Evolutionary conservation across 2,329 filamentous ascomycete species (phyloP).

Genomic region (Trichoderma lentiforme): DNA sequence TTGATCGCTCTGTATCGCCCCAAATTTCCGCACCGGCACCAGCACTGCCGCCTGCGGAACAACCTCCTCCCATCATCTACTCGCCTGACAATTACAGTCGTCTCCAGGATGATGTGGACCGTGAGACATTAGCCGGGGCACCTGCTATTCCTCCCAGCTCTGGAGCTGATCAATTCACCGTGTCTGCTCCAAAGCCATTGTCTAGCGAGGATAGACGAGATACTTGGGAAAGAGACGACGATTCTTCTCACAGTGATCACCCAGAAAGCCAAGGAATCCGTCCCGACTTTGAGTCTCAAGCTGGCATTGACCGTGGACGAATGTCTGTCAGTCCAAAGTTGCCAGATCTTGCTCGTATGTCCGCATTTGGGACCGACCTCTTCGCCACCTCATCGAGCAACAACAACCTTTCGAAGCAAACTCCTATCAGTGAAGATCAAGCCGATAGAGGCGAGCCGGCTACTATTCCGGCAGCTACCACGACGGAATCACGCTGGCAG

Average conservation of each 20-base stretch:
- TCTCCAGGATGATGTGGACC: slow-evolving; percentile 61
- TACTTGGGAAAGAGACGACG: slow-evolving; percentile 17
- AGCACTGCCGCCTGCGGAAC: slow-evolving; percentile 28
- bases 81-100: slow-evolving; percentile 76
- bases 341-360: slow-evolving; percentile 49
- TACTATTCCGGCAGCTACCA: not conserved
- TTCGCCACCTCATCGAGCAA: slow-evolving; percentile 33
- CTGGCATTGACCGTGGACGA: not conserved
- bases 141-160: slow-evolving; percentile 47
- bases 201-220: slow-evolving; percentile 9
- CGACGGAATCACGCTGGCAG: not conserved
- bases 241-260: not conserved
- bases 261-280: not conserved
- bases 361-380: slow-evolving; percentile 57
- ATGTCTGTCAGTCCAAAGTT: slow-evolving; percentile 14
- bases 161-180: slow-evolving; percentile 33
- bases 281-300: slow-evolving; percentile 22
- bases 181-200: slow-evolving; percentile 11
- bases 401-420: not conserved
- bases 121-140: slow-evolving; percentile 56
- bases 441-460: not conserved
- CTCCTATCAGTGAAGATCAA: not conserved
- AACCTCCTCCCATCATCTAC: slow-evolving; percentile 62
- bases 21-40: not conserved
- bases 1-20: not conserved